Base-by-base conservation (phyloP, 306 rosid species). In the Cucurbita pepo region DNA sequence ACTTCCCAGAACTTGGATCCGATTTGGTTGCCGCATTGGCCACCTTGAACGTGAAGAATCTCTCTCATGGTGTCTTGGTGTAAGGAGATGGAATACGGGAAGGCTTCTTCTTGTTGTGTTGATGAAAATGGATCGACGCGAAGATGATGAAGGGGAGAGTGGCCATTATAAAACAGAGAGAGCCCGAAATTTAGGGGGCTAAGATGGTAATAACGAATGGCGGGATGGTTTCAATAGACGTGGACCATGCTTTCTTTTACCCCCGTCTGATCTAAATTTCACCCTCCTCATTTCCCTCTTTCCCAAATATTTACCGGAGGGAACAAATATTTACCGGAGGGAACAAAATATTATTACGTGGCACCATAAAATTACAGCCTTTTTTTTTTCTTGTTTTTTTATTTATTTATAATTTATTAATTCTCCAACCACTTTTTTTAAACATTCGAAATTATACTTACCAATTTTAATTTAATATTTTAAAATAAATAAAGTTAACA, bases 1-100 rank as follows among this genome's bases (percentile, higher is more conserved):
- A 91, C 97, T 70, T 91, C 96, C 97, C 97, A 91, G 81, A 91
- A 91, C 81, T 91, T 91, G 83, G 97, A 89, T 0, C 97, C 97
- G 85, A 91, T 91, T 69, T 91, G 97, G 88, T 91, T 91, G 21
- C 97, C 97, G 77, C 97, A 91, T 83, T 91, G 97, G 77, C 97
- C 97, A 25, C 91, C 97, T 63, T 91, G 96, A 40, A 91, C 81
- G 75, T 91, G 97, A 82, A 91, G 76, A 79, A 91, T 91, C 83
- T 91, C 97, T 74, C 96, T 87, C 97, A 91, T 91, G 74, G 76
- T 72, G 53, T 47, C 41, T 14, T 52, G 0, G 56, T 21, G 1
- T 11, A 58, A 48, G 4, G 15, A 37, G 15, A 12, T 12, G 40
- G 64, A 19, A 52, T 37, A 48, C 15, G 54, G 54, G n/a, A 69